phyloP scores from a whole-genome alignment of 1,139 yeast genomes.

The Meyerozyma carpophila region DNA sequence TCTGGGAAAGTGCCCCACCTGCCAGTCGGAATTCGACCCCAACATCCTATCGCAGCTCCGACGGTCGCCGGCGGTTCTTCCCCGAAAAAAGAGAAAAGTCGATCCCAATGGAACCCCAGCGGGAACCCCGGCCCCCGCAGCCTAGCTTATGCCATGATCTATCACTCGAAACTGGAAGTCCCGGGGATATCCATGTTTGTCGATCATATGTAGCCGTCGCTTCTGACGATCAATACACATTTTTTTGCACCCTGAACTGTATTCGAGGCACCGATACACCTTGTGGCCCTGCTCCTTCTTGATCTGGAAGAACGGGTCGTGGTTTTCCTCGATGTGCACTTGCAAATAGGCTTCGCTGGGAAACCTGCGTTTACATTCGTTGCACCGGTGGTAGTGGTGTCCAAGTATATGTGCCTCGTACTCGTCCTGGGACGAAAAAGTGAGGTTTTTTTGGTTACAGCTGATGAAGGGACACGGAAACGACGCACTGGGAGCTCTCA shows the following conservation, averaged over 20 bases:
- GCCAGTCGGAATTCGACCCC: conserved; percentile 49
- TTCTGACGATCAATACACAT: conserved; percentile 24
- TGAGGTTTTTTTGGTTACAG: not conserved
- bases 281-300: conserved; percentile 32
- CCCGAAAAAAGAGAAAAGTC: conserved; percentile 32
- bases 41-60: conserved; percentile 28
- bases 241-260: conserved; percentile 27
- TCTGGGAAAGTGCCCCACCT: conserved; percentile 52
- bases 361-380: conserved; percentile 35
- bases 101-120: conserved; percentile 1
- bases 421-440: conserved; percentile 13
- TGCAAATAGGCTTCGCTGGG: conserved; percentile 35
- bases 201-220: conserved; percentile 43
- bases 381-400: conserved; percentile 28
- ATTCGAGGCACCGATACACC: conserved; percentile 35
- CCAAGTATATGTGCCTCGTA: conserved; percentile 28
- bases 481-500: not conserved
- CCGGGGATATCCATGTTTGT: conserved; percentile 45
- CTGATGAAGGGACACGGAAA: not conserved
- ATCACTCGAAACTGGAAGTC: conserved; percentile 36
- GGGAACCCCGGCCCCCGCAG: too few species aligned
- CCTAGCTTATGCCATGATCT: conserved; percentile 15
- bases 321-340: conserved; percentile 49
- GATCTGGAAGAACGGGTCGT: conserved; percentile 42
- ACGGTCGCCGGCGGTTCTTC: conserved; percentile 41